Conservation (phyloP, 805 yeast species). For the Saturnispora zaruensis region DNA sequence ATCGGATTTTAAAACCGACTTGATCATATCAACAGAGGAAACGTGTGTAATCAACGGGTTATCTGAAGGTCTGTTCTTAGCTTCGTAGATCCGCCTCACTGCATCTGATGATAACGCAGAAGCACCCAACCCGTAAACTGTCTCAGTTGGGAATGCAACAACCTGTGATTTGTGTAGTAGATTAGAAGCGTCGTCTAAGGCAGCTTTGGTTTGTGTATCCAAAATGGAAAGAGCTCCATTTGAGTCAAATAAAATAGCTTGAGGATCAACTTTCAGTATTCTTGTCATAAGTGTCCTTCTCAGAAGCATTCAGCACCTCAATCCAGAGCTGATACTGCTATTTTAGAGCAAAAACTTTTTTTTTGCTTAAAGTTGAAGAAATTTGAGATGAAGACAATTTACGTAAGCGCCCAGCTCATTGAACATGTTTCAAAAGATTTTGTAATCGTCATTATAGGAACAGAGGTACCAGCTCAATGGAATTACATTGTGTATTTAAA, state of each 20-base stretch:
- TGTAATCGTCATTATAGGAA: too few relatives aligned
- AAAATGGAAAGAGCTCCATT: constrained; percentile 21
- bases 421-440: background rate
- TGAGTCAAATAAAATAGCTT: constrained; percentile 40
- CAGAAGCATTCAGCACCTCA: background rate
- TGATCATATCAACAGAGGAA: constrained; percentile 65
- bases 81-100: constrained; percentile 68
- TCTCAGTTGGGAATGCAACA: constrained; percentile 94
- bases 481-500: background rate
- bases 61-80: constrained; percentile 92
- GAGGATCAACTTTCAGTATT: constrained; percentile 48
- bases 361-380: background rate
- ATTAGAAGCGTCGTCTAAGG: constrained; percentile 50
- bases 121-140: constrained; percentile 94
- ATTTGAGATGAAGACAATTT: background rate
- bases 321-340: background rate
- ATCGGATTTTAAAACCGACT: constrained; percentile 43
- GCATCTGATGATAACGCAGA: constrained; percentile 67
- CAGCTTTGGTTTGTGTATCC: constrained; percentile 34
- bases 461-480: background rate
- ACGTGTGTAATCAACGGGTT: constrained; percentile 91
- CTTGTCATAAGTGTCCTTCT: constrained; percentile 24
- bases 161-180: constrained; percentile 45
- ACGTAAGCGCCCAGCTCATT: background rate
- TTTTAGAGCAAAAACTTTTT: background rate